Evolutionary conservation across 2,329 filamentous ascomycete species (phyloP), one percentile per base, ranked within the genome.

Genomic region (Parasarocladium wereldwijsianum): DNA sequence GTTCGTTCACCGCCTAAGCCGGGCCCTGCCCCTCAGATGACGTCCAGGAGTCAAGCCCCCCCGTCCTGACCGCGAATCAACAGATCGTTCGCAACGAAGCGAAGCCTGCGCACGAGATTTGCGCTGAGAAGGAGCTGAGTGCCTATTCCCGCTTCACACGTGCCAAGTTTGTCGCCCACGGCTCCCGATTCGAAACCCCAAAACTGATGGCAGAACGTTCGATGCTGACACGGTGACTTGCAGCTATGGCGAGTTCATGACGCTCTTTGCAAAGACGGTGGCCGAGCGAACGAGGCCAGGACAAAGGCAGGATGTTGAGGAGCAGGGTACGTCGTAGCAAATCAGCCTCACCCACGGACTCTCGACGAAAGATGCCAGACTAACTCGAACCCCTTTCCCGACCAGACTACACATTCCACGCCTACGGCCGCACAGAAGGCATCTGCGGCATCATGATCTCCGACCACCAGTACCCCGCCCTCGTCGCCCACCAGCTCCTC

Each of bases 401-500:
- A 12, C 18, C 17, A 53, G 72, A 74, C 47, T 76, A 81, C 61
- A 76, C 71, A 33, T 82, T 86, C 54, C 80, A 87, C 56, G 76
- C 74, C 45, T 85, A 85, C 57, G 72, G 67, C 38, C 75, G 76
- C 40, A 78, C 75, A 42, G 68, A 84, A 54, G 80, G 79, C 42
- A 60, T 85, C 43, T 75, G 74, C 43, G 78, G 75, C 43, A 73
- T 86, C 52, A 76, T 85, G 46, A 84, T 86, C 49, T 76, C 71
- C 38, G 76, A 84, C 46, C 69, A 76, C 46, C 69, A 76, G 44
- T 86, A 86, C 54, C 78, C 79, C 26, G 64, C 69, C 20, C 65
- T 87, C 7, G 82, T 86, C 15, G 85, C 85, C 15, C 85, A 93
- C 52, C 78, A 84, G 54, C 66, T 94, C 32, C 73, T 93, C 41